These are phyloP conservation scores for Gyromitra esculenta DNA, from an alignment of 2,329 filamentous ascomycete species.

Conservation along the genomic window DNA sequence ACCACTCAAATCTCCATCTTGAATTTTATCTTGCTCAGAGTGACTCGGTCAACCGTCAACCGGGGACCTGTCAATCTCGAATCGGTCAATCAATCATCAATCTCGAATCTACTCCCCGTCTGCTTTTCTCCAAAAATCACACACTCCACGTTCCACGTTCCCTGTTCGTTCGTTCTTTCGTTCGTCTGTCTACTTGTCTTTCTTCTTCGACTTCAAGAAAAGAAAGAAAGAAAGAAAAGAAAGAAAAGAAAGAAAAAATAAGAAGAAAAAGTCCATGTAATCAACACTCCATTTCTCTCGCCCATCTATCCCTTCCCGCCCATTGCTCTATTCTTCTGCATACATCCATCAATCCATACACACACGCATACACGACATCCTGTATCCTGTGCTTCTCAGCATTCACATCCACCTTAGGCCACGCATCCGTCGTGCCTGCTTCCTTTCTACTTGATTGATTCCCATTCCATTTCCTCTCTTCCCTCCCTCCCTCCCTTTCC, in stretches of 20 bases:
- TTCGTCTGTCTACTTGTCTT: constrained; percentile 11
- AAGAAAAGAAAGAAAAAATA: neutral
- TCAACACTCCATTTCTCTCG: constrained; percentile 45
- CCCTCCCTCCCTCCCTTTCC: constrained; percentile 28
- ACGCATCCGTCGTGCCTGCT: constrained; percentile 50
- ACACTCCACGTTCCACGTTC: neutral
- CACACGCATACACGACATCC: constrained; percentile 44
- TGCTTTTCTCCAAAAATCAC: constrained; percentile 10
- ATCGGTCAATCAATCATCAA: constrained; percentile 43
- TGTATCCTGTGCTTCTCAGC: constrained; percentile 40
- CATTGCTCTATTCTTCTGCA: constrained; percentile 52
- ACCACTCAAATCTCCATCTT: constrained; percentile 46
- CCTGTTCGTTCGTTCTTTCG: constrained; percentile 12
- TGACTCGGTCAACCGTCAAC: constrained; percentile 41
- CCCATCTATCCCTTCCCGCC: constrained; percentile 50
- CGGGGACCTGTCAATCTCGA: constrained; percentile 47
- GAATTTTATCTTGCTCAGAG: constrained; percentile 38
- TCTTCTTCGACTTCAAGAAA: constrained; percentile 9
- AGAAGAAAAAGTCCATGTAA: constrained; percentile 32
- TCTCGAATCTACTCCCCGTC: constrained; percentile 16
- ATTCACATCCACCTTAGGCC: constrained; percentile 40
- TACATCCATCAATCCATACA: constrained; percentile 27
- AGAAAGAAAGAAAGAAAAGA: constrained; percentile 3
- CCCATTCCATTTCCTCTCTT: constrained; percentile 36
- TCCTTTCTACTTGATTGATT: constrained; percentile 45